phyloP scores from a whole-genome alignment of 179 eudicot species.

The Heliamphora pulchella region DNA sequence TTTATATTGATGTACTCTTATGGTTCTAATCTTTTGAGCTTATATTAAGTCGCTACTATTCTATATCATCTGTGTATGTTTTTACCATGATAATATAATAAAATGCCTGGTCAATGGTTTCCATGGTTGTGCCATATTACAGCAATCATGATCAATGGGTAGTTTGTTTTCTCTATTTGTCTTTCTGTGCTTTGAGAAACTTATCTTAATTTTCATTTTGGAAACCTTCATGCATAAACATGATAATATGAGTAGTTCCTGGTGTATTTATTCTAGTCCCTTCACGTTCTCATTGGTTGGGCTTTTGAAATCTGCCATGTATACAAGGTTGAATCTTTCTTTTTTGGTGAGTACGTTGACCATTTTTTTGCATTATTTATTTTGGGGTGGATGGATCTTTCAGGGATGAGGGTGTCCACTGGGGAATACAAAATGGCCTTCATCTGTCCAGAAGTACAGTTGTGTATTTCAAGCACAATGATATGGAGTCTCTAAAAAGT shows the following conservation, averaged over 20 bases:
- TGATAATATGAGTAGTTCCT: not conserved
- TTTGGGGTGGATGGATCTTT: constrained; percentile 4
- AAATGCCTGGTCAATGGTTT: not conserved
- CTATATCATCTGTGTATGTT: not conserved
- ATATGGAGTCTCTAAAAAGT: constrained; percentile 60
- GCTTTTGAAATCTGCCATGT: not conserved
- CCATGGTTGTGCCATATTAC: not conserved
- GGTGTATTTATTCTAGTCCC: not conserved
- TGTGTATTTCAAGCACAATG: constrained; percentile 83
- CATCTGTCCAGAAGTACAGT: constrained; percentile 88
- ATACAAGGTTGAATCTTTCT: not conserved
- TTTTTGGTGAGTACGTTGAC: not conserved
- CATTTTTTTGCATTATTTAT: not conserved
- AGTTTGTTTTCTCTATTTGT: not conserved
- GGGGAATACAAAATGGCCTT: constrained; percentile 98
- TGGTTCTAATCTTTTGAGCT: not conserved
- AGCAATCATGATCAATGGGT: not conserved
- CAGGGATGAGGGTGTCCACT: constrained; percentile 96
- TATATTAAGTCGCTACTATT: not conserved
- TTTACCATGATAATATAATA: not conserved
- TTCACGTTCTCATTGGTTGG: not conserved
- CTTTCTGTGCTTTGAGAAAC: not conserved
- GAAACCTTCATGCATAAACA: too few relatives aligned
- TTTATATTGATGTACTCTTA: not conserved
- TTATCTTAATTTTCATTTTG: too few relatives aligned